phyloP scores from a whole-genome alignment of 2,329 filamentous ascomycete species.

The Penicillium sp. region DNA sequence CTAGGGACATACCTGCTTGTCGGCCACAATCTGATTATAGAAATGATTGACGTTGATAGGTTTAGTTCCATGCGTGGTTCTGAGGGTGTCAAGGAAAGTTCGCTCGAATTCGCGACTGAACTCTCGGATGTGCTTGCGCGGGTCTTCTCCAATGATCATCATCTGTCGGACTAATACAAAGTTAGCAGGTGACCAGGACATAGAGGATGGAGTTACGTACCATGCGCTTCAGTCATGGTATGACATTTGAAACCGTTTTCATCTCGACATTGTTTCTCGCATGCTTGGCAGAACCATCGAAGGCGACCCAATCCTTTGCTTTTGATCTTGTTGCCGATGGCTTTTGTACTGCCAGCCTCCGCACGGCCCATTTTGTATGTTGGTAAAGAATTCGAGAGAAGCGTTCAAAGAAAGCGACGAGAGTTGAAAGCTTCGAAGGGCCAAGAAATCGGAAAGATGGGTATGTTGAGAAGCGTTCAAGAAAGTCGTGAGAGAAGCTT shows the following conservation, averaged over 20 bases:
- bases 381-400: neutral
- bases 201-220: neutral
- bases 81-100: conserved; percentile 74
- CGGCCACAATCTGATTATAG: conserved; percentile 88
- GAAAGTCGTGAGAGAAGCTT: neutral
- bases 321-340: conserved; percentile 88
- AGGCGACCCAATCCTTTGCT: conserved; percentile 67
- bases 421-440: neutral
- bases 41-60: conserved; percentile 85
- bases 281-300: conserved; percentile 87
- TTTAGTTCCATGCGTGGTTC: conserved; percentile 88
- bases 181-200: neutral
- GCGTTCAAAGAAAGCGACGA: neutral
- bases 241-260: conserved; percentile 91
- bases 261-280: conserved; percentile 63
- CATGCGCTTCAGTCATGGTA: conserved; percentile 40
- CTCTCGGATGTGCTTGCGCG: conserved; percentile 77
- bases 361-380: conserved; percentile 75
- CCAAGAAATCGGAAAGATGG: neutral
- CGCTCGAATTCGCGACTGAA: conserved; percentile 77
- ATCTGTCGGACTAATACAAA: conserved; percentile 68
- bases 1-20: conserved; percentile 35
- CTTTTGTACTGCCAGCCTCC: conserved; percentile 88
- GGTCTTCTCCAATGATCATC: conserved; percentile 80
- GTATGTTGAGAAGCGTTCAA: neutral